Percentiles rank a stretch among this genome's conserved stretches.
phyloP scores from a whole-genome alignment of 2,329 filamentous ascomycete genomes.

The Scedosporium minutisporum region DNA sequence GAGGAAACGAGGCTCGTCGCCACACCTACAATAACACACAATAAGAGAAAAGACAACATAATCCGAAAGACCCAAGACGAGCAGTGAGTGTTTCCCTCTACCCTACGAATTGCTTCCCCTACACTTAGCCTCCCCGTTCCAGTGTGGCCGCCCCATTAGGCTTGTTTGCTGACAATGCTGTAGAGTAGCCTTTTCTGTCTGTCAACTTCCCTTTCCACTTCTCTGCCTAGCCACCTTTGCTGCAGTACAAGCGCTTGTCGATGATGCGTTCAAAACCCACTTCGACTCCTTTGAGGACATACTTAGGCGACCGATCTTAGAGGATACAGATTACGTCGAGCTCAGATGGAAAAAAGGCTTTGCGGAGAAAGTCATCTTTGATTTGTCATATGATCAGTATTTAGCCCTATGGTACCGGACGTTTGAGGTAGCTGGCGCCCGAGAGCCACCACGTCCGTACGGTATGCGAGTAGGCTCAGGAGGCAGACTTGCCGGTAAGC shows the following conservation, averaged over 20 bases:
- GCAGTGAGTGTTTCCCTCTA: not conserved
- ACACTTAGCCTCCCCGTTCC: not conserved
- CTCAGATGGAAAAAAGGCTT: not conserved
- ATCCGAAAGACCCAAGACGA: not conserved
- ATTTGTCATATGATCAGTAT: not conserved
- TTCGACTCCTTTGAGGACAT: not conserved
- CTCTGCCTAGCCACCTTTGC: not conserved
- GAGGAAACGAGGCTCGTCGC: not conserved
- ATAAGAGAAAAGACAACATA: not conserved
- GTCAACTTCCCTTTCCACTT: not conserved
- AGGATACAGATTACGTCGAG: not conserved
- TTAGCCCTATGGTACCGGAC: not conserved
- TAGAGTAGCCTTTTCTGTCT: not conserved
- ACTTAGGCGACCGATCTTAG: not conserved
- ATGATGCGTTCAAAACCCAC: not conserved
- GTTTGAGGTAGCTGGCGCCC: not conserved
- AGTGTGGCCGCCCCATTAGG: no score
- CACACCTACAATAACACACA: not conserved
- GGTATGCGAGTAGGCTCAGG: not conserved
- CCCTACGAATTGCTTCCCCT: not conserved
- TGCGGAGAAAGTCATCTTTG: not conserved
- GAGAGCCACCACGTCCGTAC: not conserved
- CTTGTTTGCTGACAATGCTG: not conserved
- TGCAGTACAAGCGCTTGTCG: not conserved
- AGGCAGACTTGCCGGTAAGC: not conserved